phyloP scores from a whole-genome alignment of 257 asterid species.

The Cordia subcordata region DNA sequence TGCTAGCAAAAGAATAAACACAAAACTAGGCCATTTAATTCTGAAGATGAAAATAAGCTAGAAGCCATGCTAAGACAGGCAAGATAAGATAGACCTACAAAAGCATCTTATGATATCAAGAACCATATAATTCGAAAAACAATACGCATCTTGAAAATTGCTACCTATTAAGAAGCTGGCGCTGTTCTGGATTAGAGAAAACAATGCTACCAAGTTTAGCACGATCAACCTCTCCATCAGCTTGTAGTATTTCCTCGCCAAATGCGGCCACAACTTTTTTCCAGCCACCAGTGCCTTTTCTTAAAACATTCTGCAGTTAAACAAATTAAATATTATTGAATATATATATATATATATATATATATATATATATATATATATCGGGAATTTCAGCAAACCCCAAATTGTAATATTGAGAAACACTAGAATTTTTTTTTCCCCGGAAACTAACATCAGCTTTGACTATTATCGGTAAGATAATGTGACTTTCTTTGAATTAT shows the following conservation, averaged over 20 bases:
- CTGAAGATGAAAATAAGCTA: too few relatives aligned
- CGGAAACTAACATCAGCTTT: neutral
- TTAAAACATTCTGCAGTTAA: conserved; percentile 55
- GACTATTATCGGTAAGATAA: too few relatives aligned
- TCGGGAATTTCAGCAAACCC: neutral
- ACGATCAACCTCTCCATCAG: conserved; percentile 81
- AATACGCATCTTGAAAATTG: neutral
- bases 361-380: neutral
- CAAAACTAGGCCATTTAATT: too few relatives aligned
- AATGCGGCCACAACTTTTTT: conserved; percentile 76
- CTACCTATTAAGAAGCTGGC: conserved; percentile 87
- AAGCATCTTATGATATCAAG: neutral
- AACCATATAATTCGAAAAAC: neutral
- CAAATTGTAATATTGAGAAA: neutral
- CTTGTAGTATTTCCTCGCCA: conserved; percentile 65
- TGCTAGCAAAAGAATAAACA: too few relatives aligned
- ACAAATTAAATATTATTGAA: neutral
- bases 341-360: neutral
- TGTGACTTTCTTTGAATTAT: neutral
- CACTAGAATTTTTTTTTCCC: too few relatives aligned
- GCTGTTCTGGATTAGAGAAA: conserved; percentile 63
- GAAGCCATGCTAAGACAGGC: too few relatives aligned
- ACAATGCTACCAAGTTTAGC: conserved; percentile 79
- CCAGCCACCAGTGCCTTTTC: conserved; percentile 87
- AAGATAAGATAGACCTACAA: too few relatives aligned